Percentiles rank a stretch among this genome's conserved stretches.
Evolutionary conservation across 2,329 filamentous ascomycete genomes (phyloP).

Genomic region (Lecanicillium sp.): DNA sequence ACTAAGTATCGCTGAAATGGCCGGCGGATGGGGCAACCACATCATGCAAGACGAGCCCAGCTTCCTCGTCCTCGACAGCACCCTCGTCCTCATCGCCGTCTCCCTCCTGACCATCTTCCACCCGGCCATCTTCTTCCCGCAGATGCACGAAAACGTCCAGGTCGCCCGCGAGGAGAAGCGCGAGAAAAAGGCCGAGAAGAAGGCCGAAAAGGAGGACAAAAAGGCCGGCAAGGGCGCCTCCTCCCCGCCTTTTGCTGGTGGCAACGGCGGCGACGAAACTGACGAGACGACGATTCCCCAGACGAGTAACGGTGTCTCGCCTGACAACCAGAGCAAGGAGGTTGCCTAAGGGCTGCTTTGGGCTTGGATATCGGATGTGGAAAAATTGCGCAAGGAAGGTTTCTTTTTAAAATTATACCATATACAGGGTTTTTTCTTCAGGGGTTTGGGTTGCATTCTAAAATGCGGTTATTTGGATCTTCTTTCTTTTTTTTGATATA

Average conservation of each 20-base stretch:
- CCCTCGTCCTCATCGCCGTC: slow-evolving; percentile 42
- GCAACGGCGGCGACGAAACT: slow-evolving; percentile 11
- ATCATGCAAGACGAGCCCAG: slow-evolving; percentile 56
- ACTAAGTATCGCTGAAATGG: slow-evolving; percentile 53
- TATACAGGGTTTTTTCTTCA: no score
- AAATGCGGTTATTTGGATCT: neutral
- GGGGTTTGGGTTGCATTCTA: no score
- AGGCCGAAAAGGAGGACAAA: slow-evolving; percentile 5
- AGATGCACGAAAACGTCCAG: slow-evolving; percentile 29
- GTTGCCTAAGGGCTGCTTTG: slow-evolving; percentile 13
- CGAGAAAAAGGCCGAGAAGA: slow-evolving; percentile 13
- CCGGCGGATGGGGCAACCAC: slow-evolving; percentile 53
- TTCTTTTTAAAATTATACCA: no score
- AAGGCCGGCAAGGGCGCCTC: slow-evolving; percentile 3
- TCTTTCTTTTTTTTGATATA: neutral
- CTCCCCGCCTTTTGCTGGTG: slow-evolving; percentile 1
- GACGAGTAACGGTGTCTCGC: neutral
- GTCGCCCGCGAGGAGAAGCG: slow-evolving; percentile 4
- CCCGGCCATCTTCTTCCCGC: slow-evolving; percentile 47
- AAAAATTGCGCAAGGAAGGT: no score
- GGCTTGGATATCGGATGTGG: slow-evolving; percentile 1
- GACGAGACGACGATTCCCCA: slow-evolving; percentile 13
- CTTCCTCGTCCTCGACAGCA: slow-evolving; percentile 50
- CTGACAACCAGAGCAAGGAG: slow-evolving; percentile 20
- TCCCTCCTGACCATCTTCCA: slow-evolving; percentile 44